A percentile compares a stretch with the other conserved stretches of the same genome.
Evolutionary conservation across 176 grass and related monocot species (phyloP).

Genomic region (Aegilops speltoides): DNA sequence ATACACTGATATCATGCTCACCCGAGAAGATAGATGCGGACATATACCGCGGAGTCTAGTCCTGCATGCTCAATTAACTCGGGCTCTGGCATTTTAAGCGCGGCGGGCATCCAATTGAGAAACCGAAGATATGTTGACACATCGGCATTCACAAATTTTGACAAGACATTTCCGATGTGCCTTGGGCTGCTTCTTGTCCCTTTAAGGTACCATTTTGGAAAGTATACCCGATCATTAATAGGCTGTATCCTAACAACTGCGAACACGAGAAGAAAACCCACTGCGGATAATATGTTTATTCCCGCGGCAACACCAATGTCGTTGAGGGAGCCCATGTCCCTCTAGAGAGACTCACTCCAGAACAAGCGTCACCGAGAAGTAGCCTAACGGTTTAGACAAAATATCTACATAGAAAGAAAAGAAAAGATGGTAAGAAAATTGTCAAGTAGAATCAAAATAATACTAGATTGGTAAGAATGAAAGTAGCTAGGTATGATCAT

Average conservation of each 20-base stretch:
- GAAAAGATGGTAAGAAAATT: not conserved
- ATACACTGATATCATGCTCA: constrained; percentile 40
- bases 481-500: not conserved
- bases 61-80: constrained; percentile 85
- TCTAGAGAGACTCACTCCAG: constrained; percentile 23
- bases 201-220: constrained; percentile 97
- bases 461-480: not conserved
- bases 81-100: constrained; percentile 87
- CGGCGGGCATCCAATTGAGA: constrained; percentile 94
- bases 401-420: constrained; percentile 15
- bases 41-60: constrained; percentile 81
- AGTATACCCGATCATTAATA: constrained; percentile 87
- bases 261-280: constrained; percentile 77
- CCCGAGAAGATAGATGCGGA: constrained; percentile 94
- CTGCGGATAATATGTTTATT: constrained; percentile 77
- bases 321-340: constrained; percentile 64
- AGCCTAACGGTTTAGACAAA: not conserved
- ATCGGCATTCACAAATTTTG: constrained; percentile 81
- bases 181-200: constrained; percentile 81
- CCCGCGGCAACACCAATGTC: constrained; percentile 70
- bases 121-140: constrained; percentile 75
- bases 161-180: constrained; percentile 43
- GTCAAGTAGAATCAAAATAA: not conserved
- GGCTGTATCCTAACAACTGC: constrained; percentile 83
- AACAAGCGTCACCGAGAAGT: not conserved